Evolutionary conservation across 768 basidiomycete genomes (phyloP), one percentile per base, ranked within the genome.

Genomic region (Butyriboletus loyo): DNA sequence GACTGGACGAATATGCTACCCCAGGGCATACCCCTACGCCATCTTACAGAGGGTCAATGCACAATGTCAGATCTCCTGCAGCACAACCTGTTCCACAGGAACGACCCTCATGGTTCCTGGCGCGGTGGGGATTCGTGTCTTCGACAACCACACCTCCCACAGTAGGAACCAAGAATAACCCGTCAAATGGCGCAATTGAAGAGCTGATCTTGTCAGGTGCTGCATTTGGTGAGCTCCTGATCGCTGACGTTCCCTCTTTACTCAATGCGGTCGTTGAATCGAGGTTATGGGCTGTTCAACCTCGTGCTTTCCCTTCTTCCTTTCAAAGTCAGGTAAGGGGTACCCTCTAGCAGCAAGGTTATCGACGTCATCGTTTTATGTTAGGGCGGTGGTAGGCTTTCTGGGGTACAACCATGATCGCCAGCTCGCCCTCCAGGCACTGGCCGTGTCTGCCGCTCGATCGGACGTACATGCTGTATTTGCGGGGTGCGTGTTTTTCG

Each of bases 251-350:
- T 31, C 3, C 31, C 4, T 17, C 21, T 25, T 46, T 43, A 11
- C 55, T 54, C 19, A 38, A 40, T 19, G 14, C 30, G 22, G 7
- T 52, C 42, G 15, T 45, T 19, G 17, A 2, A 38, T 28, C 42
- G 30, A 65, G 77, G 81, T 0, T 84, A 73, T 60, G 87, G 88
- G 0, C 63, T 92, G 24, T 92, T 92, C 71, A 91, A 91, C 63
- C 77, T 92, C 42, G 84, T 90, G 10, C 83, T 92, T 53, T 89
- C 87, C 4, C 67, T 92, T 17, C 70, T 92, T 14, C 90, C 89
- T 17, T 82, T 83, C 55, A 83, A 79, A 60, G 72, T 85, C 49
- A 83, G 86, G 86, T 87, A 56, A 49, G 80, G 64, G 10, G 14
- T 13, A 31, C 35, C 22, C 7, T 28, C 24, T 11, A 9, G 4